Conservation (phyloP, 768 basidiomycete species). For the Suillus alpinus region DNA sequence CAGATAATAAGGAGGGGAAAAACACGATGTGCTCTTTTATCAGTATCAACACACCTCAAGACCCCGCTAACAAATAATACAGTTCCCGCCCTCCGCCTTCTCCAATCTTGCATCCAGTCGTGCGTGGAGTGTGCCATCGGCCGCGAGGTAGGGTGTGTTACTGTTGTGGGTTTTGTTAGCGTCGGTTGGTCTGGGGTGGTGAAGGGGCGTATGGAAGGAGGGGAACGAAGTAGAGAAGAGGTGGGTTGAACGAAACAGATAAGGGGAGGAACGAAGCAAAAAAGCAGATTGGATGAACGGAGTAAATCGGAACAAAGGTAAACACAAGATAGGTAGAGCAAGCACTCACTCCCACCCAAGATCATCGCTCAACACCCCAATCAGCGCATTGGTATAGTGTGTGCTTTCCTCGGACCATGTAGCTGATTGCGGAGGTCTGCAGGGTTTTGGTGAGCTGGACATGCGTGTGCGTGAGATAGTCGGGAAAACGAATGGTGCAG, state of each 20-base stretch:
- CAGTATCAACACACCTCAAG: background rate
- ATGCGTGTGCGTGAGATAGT: background rate
- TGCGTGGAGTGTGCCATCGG: constrained; percentile 43
- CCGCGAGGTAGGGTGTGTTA: constrained; percentile 45
- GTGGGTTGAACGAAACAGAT: background rate
- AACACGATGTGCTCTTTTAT: background rate
- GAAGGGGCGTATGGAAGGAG: background rate
- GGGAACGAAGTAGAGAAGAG: background rate
- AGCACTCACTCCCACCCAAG: constrained; percentile 51
- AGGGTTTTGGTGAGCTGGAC: background rate
- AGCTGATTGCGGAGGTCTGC: background rate
- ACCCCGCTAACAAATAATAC: constrained; percentile 39
- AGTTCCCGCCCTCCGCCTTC: constrained; percentile 36
- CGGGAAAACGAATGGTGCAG: background rate
- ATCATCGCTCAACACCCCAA: constrained; percentile 38
- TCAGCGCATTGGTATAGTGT: constrained; percentile 27
- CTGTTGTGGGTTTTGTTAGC: constrained; percentile 19
- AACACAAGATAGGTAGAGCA: background rate
- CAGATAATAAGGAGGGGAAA: background rate
- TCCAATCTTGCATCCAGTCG: constrained; percentile 46
- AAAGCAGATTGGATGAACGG: background rate
- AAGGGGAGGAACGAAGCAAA: background rate
- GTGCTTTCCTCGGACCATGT: constrained; percentile 16
- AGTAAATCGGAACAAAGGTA: background rate
- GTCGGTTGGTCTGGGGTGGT: too few species aligned